Conservation (phyloP, 805 yeast genomes). For the Cyberlindnera xylosilytica region DNA sequence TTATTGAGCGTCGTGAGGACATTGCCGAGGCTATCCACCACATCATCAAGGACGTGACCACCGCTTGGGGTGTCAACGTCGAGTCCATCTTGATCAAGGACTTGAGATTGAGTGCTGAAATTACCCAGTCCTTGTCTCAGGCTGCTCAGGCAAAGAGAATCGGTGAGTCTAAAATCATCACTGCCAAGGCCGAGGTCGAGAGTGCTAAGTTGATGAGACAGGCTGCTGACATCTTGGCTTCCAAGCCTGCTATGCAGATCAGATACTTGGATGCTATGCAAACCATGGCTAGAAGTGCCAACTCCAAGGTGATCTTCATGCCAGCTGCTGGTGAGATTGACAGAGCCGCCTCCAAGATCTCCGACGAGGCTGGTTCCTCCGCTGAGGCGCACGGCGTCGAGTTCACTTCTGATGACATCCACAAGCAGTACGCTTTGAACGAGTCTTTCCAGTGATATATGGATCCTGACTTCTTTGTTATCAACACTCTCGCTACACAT, state of each 20-base stretch:
- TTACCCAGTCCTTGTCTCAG: constrained; percentile 60
- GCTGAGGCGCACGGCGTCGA: not conserved
- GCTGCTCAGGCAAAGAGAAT: constrained; percentile 75
- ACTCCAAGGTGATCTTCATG: constrained; percentile 72
- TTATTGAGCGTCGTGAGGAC: constrained; percentile 70
- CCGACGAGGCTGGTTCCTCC: not conserved
- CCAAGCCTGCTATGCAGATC: constrained; percentile 76
- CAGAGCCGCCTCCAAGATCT: constrained; percentile 10
- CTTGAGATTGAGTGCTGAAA: constrained; percentile 49
- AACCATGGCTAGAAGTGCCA: constrained; percentile 59
- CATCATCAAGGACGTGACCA: constrained; percentile 59
- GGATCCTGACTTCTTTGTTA: too few relatives aligned
- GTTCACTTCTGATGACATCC: not conserved
- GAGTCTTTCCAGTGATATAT: constrained; percentile 2
- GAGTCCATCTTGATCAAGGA: constrained; percentile 70
- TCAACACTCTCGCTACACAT: too few relatives aligned
- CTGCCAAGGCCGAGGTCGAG: constrained; percentile 74
- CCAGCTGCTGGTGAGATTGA: constrained; percentile 47
- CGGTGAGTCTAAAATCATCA: constrained; percentile 73
- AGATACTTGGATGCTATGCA: constrained; percentile 79
- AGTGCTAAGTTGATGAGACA: constrained; percentile 73
- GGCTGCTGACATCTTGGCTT: constrained; percentile 72
- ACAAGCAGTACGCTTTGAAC: constrained; percentile 7
- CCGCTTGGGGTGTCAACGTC: constrained; percentile 67
- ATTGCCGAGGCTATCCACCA: constrained; percentile 62